phyloP scores from a whole-genome alignment of 2,329 filamentous ascomycete species.

The Lasiodiplodia theobromae region DNA sequence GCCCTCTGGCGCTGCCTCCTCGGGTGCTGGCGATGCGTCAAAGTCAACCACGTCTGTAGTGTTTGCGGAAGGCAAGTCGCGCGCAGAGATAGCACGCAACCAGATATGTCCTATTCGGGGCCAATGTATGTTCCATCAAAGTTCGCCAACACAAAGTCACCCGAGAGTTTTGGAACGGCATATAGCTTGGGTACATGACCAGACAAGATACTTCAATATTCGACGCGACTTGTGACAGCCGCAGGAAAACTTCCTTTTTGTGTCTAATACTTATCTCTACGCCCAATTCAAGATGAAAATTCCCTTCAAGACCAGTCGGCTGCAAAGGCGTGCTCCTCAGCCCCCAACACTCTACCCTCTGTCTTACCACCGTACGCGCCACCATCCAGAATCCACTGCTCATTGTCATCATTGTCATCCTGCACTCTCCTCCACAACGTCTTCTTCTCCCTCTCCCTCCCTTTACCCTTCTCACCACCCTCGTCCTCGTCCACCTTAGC shows the following conservation, averaged over 20 bases:
- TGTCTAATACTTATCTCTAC: not conserved
- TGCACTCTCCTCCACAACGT: conserved; percentile 59
- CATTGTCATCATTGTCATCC: conserved; percentile 61
- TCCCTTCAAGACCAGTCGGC: not conserved
- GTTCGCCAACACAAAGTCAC: too few species aligned
- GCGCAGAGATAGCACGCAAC: too few species aligned
- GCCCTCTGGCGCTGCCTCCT: too few species aligned
- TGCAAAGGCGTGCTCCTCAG: conserved; percentile 16
- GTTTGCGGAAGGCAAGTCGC: too few species aligned
- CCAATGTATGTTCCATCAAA: too few species aligned
- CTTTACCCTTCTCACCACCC: conserved; percentile 48
- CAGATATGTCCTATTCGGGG: too few species aligned
- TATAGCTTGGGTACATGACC: not conserved
- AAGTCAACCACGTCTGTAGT: too few species aligned
- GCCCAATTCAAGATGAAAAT: too few species aligned
- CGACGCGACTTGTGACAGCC: not conserved
- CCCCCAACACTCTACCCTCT: conserved; percentile 18
- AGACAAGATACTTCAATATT: not conserved
- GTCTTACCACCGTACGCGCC: conserved; percentile 53
- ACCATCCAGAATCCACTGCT: conserved; percentile 61
- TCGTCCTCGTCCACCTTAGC: conserved; percentile 57
- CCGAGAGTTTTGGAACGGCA: not conserved
- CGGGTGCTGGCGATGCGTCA: too few species aligned
- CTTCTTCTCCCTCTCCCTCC: conserved; percentile 43
- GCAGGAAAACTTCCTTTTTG: not conserved